Evolutionary conservation across 2,329 filamentous ascomycete species (phyloP), one percentile per base, ranked within the genome.

Genomic region (Lecanicillium sp.): DNA sequence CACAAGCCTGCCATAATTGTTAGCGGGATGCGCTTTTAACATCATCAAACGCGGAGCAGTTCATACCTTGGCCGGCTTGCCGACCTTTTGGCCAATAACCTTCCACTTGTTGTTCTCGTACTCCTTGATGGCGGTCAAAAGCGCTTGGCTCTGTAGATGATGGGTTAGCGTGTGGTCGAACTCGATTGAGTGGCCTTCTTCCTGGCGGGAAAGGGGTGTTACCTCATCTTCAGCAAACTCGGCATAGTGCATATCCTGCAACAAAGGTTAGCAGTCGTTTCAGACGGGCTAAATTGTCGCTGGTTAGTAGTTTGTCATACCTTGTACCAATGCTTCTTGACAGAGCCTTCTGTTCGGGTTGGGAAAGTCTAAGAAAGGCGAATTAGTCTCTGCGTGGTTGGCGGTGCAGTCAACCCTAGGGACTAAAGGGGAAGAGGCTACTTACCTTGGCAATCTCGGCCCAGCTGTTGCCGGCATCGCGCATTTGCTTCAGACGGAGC

Each of bases 301-400:
- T 9, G 15, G 5, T 6, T 4, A 9, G 9, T 15, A 6, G 5
- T 12, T 10, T 27, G 54, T 44, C 65, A 40, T 68, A 87, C 87
- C 75, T 97, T 97, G 65, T 98, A 97, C 90, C 92, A 98, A 61
- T 98, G 92, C 66, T 97, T 98, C 73, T 97, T 98, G 17, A 98
- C 92, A 55, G 89, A 96, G 7, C 92, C 92, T 65, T 98, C 92
- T 30, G 92, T 98, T 54, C 92, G 77, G 17, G 79, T 81, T 10
- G 92, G 90, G 58, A 98, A 98, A 3, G 85, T 89, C 86, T 94
- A 49, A 33, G 8, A 37, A n/a, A 34, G 13, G 2, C 18, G 28
- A 17, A 33, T 37, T 37, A 47, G 42, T 28, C 14, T 15, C 5
- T 14, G n/a, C 29, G 6, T 31, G 29, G 13, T 29, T n/a, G n/a